Base-by-base conservation (phyloP, 106 monocot species). In the Hemerocallis citrina region DNA sequence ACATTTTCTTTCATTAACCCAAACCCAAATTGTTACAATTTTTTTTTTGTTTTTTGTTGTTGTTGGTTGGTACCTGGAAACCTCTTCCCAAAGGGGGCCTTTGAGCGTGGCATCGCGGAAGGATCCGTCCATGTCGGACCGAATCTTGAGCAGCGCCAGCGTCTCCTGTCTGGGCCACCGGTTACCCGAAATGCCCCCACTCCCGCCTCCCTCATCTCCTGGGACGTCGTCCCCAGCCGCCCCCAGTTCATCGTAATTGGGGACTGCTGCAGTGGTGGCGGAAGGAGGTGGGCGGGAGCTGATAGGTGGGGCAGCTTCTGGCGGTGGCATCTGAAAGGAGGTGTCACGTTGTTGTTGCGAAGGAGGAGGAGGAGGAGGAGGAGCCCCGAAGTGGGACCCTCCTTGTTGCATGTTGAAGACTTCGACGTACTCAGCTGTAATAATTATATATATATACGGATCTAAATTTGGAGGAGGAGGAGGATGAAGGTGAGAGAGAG, bases 111-210 rank as follows among this genome's bases (percentile, higher is more conserved):
- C 82, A 49, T 89, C 93, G 11, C 82, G 73, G 74, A 94, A 94
- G 57, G 72, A 58, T 52, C 89, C 64, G 68, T 94, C 93, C 93
- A 94, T 85, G 40, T 94, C 93, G 14, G 89, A 89, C 52, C 93
- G 81, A 70, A 94, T 94, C 88, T 89, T 89, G 62, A 94, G 79
- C 31, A 94, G 77, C 24, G 73, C 89, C 6, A 83, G 64, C 23
- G 93, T 94, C 74, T 94, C 93, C 73, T 94, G 85, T 58, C 93
- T 32, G 24, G 93, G 93, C 93, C 93, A 94, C 54, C 93, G 85
- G 73, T 83, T 94, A 0, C 85, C 64, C 15, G 51, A 68, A 13
- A 69, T 49, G 1, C 70, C 56, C 49, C 66, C 78, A 6, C 55
- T 67, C 11, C 80, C 81, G 41, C 68, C 74, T 12, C 83, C 86